A percentile compares a stretch with the other conserved stretches of the same genome.
These are phyloP conservation scores for Plantago coronopus DNA, from an alignment of 305 asterid species.

Conservation along the genomic window DNA sequence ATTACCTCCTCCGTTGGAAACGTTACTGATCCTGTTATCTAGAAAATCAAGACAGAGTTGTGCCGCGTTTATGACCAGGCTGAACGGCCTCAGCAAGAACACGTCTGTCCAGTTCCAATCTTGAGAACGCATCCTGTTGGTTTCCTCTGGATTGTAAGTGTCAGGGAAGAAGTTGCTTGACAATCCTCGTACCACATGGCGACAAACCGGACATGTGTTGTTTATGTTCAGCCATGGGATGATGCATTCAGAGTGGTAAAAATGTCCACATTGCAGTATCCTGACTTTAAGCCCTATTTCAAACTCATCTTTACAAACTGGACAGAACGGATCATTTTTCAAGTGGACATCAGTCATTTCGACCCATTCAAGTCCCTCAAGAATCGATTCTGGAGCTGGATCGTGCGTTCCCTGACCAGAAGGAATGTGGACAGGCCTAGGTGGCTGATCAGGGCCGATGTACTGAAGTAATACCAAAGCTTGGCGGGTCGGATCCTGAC, in stretches of 20 bases:
- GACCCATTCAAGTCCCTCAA: conserved; percentile 47
- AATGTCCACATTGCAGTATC: conserved; percentile 81
- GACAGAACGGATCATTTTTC: conserved; percentile 47
- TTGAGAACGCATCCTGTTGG: conserved; percentile 11
- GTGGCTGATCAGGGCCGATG: conserved; percentile 49
- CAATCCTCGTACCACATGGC: conserved; percentile 45
- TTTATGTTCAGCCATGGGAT: conserved; percentile 72
- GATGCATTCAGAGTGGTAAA: conserved; percentile 70
- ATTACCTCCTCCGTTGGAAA: conserved; percentile 36
- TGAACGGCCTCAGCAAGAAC: conserved; percentile 59
- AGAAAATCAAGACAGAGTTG: conserved; percentile 37
- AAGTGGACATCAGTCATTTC: conserved; percentile 36
- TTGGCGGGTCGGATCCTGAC: conserved; percentile 20
- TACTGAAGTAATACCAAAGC: conserved; percentile 49
- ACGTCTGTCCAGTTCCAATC: conserved; percentile 53
- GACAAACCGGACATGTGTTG: conserved; percentile 84
- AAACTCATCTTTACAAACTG: conserved; percentile 88
- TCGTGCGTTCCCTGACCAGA: conserved; percentile 6
- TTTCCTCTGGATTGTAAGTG: conserved; percentile 19
- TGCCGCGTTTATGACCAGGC: conserved; percentile 46
- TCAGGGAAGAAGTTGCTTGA: conserved; percentile 19
- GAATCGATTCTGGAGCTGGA: conserved; percentile 26
- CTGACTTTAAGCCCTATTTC: conserved; percentile 50
- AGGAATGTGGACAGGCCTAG: conserved; percentile 32
- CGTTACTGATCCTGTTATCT: conserved; percentile 32